A percentile compares a stretch with the other conserved stretches of the same genome.
These are phyloP conservation scores for Leucocoprinus sp. DNA, from an alignment of 768 basidiomycete genomes.

Conservation along the genomic window DNA sequence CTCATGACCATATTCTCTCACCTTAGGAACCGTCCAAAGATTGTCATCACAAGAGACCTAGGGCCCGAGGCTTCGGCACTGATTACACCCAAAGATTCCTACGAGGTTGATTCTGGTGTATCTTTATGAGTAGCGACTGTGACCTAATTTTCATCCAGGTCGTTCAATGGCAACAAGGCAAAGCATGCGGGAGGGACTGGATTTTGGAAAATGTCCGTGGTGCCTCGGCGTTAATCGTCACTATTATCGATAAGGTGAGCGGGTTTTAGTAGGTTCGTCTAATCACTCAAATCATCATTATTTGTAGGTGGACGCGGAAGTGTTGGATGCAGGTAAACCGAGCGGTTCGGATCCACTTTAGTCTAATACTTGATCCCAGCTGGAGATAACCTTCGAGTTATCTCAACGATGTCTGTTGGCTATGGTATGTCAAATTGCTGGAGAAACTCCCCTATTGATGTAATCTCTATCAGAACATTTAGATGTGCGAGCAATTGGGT, in stretches of 20 bases:
- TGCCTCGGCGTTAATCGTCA: slow-evolving; percentile 52
- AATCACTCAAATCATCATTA: neutral
- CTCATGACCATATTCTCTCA: slow-evolving; percentile 16
- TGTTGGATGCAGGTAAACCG: slow-evolving; percentile 48
- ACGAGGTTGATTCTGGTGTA: slow-evolving; percentile 35
- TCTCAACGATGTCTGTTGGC: slow-evolving; percentile 92
- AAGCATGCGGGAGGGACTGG: slow-evolving; percentile 57
- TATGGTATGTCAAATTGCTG: slow-evolving; percentile 43
- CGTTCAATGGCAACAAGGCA: slow-evolving; percentile 42
- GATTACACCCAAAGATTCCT: slow-evolving; percentile 36
- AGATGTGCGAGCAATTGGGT: slow-evolving; percentile 48
- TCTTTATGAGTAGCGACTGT: neutral
- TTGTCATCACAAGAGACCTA: slow-evolving; percentile 54
- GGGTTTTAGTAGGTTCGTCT: neutral
- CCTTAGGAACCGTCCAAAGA: slow-evolving; percentile 22
- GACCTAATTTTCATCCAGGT: slow-evolving; percentile 19
- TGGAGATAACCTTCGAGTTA: slow-evolving; percentile 65
- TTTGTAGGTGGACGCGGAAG: slow-evolving; percentile 60
- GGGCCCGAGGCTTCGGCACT: slow-evolving; percentile 58
- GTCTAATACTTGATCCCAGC: slow-evolving; percentile 31
- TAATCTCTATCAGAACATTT: slow-evolving; percentile 60
- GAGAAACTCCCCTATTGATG: neutral
- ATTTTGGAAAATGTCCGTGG: slow-evolving; percentile 64
- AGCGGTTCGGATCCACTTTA: neutral
- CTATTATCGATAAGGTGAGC: slow-evolving; percentile 64